Evolutionary conservation across 352 stramenopile species (phyloP).

Genomic region (Globisporangium alternatum): DNA sequence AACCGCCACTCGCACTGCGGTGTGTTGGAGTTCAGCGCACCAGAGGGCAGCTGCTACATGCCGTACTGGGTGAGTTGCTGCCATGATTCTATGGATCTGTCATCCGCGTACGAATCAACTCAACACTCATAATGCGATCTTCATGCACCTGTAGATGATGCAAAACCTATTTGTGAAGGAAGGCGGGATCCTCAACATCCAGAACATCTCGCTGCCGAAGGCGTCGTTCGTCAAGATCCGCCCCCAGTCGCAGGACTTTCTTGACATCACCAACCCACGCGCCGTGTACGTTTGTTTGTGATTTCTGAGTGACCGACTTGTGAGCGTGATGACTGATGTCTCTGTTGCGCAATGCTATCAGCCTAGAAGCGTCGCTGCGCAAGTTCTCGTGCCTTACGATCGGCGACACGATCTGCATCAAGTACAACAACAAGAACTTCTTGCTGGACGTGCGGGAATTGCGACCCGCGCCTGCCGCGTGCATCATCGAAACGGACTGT

Average conservation of each 20-base stretch:
- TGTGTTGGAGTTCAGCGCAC: constrained; percentile 98
- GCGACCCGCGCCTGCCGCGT: constrained; percentile 93
- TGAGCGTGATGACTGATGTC: not conserved
- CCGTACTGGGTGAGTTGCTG: constrained; percentile 93
- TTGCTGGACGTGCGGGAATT: constrained; percentile 98
- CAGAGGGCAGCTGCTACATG: constrained; percentile 98
- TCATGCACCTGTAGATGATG: constrained; percentile 90
- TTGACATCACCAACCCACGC: constrained; percentile 98
- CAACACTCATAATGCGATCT: not conserved
- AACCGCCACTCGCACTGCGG: constrained; percentile 95
- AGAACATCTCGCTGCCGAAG: constrained; percentile 95
- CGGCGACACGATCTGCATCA: constrained; percentile 97
- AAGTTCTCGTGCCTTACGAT: constrained; percentile 98
- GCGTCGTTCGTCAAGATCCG: constrained; percentile 98
- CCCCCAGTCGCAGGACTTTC: constrained; percentile 98
- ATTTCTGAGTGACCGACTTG: not conserved
- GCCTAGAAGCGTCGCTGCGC: constrained; percentile 73
- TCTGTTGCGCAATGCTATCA: constrained; percentile 15
- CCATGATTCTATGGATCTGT: not conserved
- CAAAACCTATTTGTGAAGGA: constrained; percentile 96
- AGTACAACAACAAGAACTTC: constrained; percentile 99
- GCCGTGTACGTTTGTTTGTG: constrained; percentile 83
- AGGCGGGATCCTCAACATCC: constrained; percentile 94
- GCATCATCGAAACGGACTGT: constrained; percentile 99
- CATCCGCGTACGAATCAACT: not conserved